Percentiles rank a stretch among this genome's conserved stretches.
These are phyloP conservation scores for Chlamydomonas sp. DNA, from an alignment of 139 green algal genomes.

Conservation along the genomic window DNA sequence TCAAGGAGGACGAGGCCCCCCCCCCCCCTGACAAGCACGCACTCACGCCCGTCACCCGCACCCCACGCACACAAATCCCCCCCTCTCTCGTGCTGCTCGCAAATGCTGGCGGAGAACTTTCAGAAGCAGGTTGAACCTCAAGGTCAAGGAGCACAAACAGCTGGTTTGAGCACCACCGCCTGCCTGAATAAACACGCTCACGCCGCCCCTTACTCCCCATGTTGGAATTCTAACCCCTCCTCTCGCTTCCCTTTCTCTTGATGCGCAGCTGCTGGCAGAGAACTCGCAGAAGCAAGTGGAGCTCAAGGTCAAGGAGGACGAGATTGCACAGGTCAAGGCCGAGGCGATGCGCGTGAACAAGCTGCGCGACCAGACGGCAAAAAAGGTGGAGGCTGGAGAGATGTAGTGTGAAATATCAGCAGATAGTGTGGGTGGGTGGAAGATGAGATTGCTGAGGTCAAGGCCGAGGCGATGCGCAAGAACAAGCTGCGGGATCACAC, in stretches of 20 bases:
- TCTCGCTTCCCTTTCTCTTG: too few species aligned
- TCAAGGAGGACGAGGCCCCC: too few species aligned
- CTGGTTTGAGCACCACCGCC: background rate
- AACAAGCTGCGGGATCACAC: constrained; percentile 59
- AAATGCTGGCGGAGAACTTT: constrained; percentile 69
- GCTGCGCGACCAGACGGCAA: constrained; percentile 48
- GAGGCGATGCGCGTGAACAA: constrained; percentile 65
- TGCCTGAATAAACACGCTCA: background rate
- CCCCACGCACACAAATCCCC: too few species aligned
- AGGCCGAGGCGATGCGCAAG: constrained; percentile 58
- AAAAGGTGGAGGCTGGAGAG: too few species aligned
- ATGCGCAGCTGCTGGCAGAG: constrained; percentile 75
- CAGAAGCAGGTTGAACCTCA: constrained; percentile 44
- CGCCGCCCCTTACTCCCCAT: background rate
- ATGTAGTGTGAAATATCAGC: too few species aligned
- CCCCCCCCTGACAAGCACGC: too few species aligned
- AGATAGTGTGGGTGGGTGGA: too few species aligned
- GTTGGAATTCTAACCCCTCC: background rate
- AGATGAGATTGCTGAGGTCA: constrained; percentile 33
- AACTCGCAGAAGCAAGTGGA: constrained; percentile 76
- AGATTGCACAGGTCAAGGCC: constrained; percentile 52
- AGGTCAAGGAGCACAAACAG: background rate
- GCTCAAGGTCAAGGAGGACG: constrained; percentile 78
- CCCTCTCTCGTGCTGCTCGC: too few species aligned
- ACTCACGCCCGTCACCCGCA: too few species aligned